Base-by-base conservation (phyloP, 805 yeast genomes). In the Starmera quercuum region DNA sequence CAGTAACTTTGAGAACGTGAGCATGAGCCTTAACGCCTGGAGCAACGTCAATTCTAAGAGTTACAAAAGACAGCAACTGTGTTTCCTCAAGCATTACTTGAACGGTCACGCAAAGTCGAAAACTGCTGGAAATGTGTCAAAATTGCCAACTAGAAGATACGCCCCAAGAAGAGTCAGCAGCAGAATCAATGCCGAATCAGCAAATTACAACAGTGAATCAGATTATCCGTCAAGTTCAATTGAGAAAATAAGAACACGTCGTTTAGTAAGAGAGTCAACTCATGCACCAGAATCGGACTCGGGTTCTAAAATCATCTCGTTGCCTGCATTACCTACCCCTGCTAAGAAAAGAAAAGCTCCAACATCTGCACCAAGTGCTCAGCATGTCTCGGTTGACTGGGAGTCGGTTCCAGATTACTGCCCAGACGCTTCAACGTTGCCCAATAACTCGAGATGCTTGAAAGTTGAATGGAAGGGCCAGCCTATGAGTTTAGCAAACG, bases 381-480 rank as follows among this genome's bases (percentile, higher is more conserved):
- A 64, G 26, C 71, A 73, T 31, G 63, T 71, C n/a, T 68, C 71
- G 36, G 59, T 67, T 40, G 75, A 74, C 36, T 84, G 83, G 68
- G 82, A 78, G 52, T 61, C 75, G 19, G 61, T 88, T 36, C 87
- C 87, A 24, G 95, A 87, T 57, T 86, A 68, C 58, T 76, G 85
- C n/a, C 97, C 97, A 4, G 66, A 82, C 14, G 45, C 74, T 11
- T 49, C 65, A 2, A 66, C 82, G 1, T 64, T 88, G 41, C 94
- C 95, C 47, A 74, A 65, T 42, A 78, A 76, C 49, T 63, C 71
- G 36, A 78, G 81, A 61, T 77, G 85, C 44, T 66, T 88, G 46
- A 81, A 81, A 53, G 83, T 94, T 23, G 97, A 90, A 57, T 90
- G 98, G 98, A 90, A 88, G 63, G 98, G 97, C 9, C 95, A 87